Conservation (phyloP, 306 rosid genomes). For the Coriaria nepalensis region DNA sequence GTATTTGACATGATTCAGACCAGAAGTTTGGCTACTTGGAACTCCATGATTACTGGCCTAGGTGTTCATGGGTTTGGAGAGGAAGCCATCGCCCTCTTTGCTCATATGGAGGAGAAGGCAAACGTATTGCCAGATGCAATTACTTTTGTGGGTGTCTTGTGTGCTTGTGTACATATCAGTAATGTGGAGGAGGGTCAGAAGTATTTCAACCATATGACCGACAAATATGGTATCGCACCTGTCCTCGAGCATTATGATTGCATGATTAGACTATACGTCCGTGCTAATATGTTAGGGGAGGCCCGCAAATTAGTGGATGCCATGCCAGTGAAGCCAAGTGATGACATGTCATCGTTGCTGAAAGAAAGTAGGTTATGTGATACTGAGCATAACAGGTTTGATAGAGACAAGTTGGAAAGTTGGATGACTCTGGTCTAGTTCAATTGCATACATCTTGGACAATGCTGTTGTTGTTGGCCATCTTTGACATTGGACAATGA, state of each 20-base stretch:
- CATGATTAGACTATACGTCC: conserved; percentile 39
- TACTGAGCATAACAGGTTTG: too few species aligned
- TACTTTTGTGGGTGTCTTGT: conserved; percentile 21
- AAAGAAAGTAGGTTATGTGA: too few species aligned
- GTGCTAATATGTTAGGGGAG: conserved; percentile 18
- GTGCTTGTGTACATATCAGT: conserved; percentile 18
- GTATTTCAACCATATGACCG: conserved; percentile 26
- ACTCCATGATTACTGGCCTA: conserved; percentile 56
- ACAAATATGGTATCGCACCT: conserved; percentile 36
- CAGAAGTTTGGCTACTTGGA: conserved; percentile 59
- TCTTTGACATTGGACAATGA: too few species aligned
- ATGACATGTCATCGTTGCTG: too few species aligned
- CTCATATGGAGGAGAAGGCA: conserved; percentile 32
- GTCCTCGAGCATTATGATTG: conserved; percentile 38
- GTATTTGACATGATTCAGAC: conserved; percentile 34
- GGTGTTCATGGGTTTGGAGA: conserved; percentile 57
- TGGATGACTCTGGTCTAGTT: too few species aligned
- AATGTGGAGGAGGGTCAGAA: conserved; percentile 13
- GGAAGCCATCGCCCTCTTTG: conserved; percentile 33
- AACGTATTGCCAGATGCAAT: conserved; percentile 24
- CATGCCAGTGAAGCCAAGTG: conserved; percentile 6
- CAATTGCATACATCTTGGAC: too few species aligned
- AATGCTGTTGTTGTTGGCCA: too few species aligned
- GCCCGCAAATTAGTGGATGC: conserved; percentile 10
- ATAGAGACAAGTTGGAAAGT: too few species aligned